phyloP scores from a whole-genome alignment of 768 basidiomycete species.

The Russula virescens region DNA sequence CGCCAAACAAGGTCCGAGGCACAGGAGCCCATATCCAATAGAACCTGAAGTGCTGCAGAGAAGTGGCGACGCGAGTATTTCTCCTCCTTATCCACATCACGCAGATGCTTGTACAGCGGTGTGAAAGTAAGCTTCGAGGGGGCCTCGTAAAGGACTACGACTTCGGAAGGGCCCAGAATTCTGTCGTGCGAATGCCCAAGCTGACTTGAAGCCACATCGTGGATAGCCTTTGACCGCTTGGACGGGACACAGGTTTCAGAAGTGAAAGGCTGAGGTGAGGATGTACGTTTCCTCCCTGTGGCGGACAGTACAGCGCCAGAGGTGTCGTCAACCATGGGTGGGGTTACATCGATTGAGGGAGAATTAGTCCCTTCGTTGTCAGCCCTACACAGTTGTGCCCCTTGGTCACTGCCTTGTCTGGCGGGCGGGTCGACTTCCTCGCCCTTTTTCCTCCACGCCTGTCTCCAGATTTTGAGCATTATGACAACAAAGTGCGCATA shows the following conservation, averaged over 20 bases:
- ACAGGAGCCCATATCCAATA: conserved; percentile 56
- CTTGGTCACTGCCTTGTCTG: conserved; percentile 20
- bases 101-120: conserved; percentile 43
- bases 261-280: neutral
- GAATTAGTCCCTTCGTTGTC: conserved; percentile 22
- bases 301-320: conserved; percentile 19
- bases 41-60: conserved; percentile 40
- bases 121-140: conserved; percentile 34
- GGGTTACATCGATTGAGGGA: conserved; percentile 17
- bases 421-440: conserved; percentile 6
- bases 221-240: conserved; percentile 8
- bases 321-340: conserved; percentile 18
- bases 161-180: conserved; percentile 37
- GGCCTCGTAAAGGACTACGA: conserved; percentile 50
- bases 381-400: conserved; percentile 13
- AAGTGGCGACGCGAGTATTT: conserved; percentile 39
- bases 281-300: conserved; percentile 14
- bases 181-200: neutral
- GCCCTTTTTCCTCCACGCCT: conserved; percentile 41
- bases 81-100: conserved; percentile 39
- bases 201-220: neutral
- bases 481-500: neutral
- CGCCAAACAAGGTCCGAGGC: conserved; percentile 70
- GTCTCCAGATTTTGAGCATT: conserved; percentile 50
- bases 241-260: conserved; percentile 4